These are phyloP conservation scores for Fusarium albosuccineum DNA, from an alignment of 2,329 filamentous ascomycete genomes.

Conservation along the genomic window DNA sequence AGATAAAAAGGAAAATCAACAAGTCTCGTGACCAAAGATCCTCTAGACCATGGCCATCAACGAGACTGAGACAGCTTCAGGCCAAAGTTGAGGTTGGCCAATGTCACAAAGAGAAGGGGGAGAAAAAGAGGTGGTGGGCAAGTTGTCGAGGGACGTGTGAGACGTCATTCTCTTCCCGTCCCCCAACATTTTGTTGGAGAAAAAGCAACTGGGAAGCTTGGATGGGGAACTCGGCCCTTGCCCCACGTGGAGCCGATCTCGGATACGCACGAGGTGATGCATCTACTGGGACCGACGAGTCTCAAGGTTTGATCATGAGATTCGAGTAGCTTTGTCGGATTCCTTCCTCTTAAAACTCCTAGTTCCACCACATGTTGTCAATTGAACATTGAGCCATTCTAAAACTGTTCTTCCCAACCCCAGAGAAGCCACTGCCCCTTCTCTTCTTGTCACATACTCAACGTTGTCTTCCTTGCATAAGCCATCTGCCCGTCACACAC, in stretches of 20 bases:
- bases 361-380: neutral
- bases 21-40: slow-evolving; percentile 4
- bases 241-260: slow-evolving; percentile 32
- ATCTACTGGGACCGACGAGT: neutral
- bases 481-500: neutral
- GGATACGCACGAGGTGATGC: slow-evolving; percentile 24
- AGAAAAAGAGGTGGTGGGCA: neutral
- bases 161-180: slow-evolving; percentile 32
- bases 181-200: slow-evolving; percentile 42
- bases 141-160: slow-evolving; percentile 1
- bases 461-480: too few species aligned
- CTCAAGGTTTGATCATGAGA: neutral
- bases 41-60: slow-evolving; percentile 31
- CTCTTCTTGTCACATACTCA: neutral
- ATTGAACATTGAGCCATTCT: neutral
- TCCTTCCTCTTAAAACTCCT: neutral
- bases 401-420: neutral
- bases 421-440: neutral
- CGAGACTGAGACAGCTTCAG: slow-evolving; percentile 6
- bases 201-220: slow-evolving; percentile 34
- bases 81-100: neutral
- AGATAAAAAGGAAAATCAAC: slow-evolving; percentile 11
- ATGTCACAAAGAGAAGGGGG: neutral
- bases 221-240: slow-evolving; percentile 20
- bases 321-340: too few species aligned